A percentile compares a stretch with the other conserved stretches of the same genome.
These are phyloP conservation scores for Pseudocercospora fijiensis DNA, from an alignment of 2,329 filamentous ascomycete species.

Conservation along the genomic window DNA sequence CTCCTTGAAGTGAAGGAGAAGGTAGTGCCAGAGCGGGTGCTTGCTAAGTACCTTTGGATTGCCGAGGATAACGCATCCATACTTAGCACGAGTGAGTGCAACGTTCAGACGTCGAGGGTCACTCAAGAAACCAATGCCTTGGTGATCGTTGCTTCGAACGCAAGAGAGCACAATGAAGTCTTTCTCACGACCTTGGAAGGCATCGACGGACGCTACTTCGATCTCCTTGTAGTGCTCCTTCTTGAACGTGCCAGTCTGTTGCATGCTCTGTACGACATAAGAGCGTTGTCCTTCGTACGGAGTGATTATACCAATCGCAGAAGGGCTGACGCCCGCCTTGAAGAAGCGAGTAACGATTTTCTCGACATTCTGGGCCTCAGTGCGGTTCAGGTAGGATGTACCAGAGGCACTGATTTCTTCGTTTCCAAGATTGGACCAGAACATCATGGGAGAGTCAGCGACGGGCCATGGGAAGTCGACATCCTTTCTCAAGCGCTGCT, in stretches of 20 bases:
- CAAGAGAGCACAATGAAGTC: constrained; percentile 98
- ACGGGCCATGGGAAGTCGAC: constrained; percentile 99
- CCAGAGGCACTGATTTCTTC: constrained; percentile 98
- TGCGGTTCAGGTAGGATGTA: constrained; percentile 96
- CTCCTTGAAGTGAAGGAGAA: constrained; percentile 95
- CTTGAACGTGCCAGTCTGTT: constrained; percentile 93
- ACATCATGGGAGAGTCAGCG: constrained; percentile 96
- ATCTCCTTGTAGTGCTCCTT: constrained; percentile 99
- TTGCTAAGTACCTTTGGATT: constrained; percentile 98
- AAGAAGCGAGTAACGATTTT: constrained; percentile 99
- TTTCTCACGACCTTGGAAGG: constrained; percentile 98
- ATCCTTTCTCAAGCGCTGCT: constrained; percentile 82
- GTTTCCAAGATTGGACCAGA: constrained; percentile 97
- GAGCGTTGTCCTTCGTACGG: constrained; percentile 98
- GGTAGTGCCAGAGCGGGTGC: constrained; percentile 95
- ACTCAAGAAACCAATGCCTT: constrained; percentile 97
- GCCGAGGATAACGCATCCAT: constrained; percentile 90
- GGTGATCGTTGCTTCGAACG: constrained; percentile 97
- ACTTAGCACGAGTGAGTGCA: constrained; percentile 93
- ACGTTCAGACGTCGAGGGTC: constrained; percentile 97
- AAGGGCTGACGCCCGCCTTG: constrained; percentile 93
- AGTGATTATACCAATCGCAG: constrained; percentile 95
- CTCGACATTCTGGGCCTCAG: constrained; percentile 94
- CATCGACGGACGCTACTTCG: constrained; percentile 96
- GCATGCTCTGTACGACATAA: constrained; percentile 99